Evolutionary conservation across 1,284 basidiomycete genomes (phyloP), one percentile per base, ranked within the genome.

Genomic region (Cryptococcus floricola): DNA sequence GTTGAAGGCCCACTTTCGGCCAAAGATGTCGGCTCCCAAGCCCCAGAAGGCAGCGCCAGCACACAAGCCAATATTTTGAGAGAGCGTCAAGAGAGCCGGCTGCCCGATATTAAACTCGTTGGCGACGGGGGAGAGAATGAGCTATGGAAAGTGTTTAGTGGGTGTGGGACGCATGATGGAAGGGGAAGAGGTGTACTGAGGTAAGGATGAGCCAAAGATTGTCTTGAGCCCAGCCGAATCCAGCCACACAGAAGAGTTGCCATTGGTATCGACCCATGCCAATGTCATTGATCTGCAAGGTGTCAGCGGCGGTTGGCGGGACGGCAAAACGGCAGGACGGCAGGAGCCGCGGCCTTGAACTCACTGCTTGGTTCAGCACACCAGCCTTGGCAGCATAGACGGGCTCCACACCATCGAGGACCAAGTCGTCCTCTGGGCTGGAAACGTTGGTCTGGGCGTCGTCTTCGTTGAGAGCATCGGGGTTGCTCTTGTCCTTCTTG

Each of bases 241-340:
- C 84, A 39, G 82, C 79, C 7, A 85, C 75, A 46, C 80, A 53
- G 62, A 85, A 84, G 19, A 86, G 76, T 70, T 85, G 81, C 67
- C 80, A 76, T 66, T 86, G 85, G 71, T 85, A 86, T 59, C 77
- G 77, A 5, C 85, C 85, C 60, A 84, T 85, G 18, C 85, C 84
- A 50, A 86, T 82, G 53, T 74, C 65, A 27, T 68, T 59, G 44
- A 75, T 67, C 62, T 67, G 49, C 18, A 13, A 34, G 10, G 47
- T 42, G 27, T 48, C 10, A 18, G 3, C 13, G 19, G 37, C 23
- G 13, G 31, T 54, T 23, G 12, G 12, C 25, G 27, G 25, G 8
- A 38, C 3, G 16, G 12, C 8, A 8, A 25, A 7, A 19, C 6
- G 28, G 39, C n/a, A 34, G 31, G 14, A 13, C 18, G 23, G 39